Evolutionary conservation across 2,329 filamentous ascomycete species (phyloP), one percentile per base, ranked within the genome.

Genomic region (Phialophora macrospora): DNA sequence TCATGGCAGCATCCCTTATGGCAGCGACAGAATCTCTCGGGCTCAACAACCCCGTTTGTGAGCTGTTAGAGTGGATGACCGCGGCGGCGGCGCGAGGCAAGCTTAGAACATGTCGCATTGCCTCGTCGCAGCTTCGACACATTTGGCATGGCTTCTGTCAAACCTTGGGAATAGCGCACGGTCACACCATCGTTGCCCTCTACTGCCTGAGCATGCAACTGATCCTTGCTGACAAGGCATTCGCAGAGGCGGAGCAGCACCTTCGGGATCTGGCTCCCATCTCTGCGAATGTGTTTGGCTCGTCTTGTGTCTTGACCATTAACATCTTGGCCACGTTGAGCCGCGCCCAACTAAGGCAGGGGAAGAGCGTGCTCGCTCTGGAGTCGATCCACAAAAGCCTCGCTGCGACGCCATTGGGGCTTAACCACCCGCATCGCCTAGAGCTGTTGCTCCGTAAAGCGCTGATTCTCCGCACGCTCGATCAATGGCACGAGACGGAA

Each of bases 51-150:
- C 30, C 48, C 5, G 22, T 62, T 12, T 20, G 51, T 24, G 17
- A n/a, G 26, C 17, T 62, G 28, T 30, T 62, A 28, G 60, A 57
- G 32, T 62, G 60, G 60, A 62, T 62, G 60, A 48, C 34, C n/a
- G 30, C 28, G 17, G 49, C 52, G 14, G 34, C 52, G n/a, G 60
- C 28, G 12, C 32, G 56, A 20, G 24, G 56, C 14, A 30, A 56
- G 38, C 12, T 56, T 6, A 26, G 24, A 46, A 30, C 8, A 11
- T 62, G 51, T 48, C 12, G 41, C 12, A 44, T 44, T 20, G 41
- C 12, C 4, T 44, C 41, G 4, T 4, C 3, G n/a, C 12, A 44
- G 41, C 41, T 44, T 44, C 41, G 41, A 8, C 3, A 44, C n/a
- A 20, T 44, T 20, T 5, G 41, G 41, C 8, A 44, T n/a, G 30